phyloP scores from a whole-genome alignment of 2,329 filamentous ascomycete genomes.

The Cordyceps sp. region DNA sequence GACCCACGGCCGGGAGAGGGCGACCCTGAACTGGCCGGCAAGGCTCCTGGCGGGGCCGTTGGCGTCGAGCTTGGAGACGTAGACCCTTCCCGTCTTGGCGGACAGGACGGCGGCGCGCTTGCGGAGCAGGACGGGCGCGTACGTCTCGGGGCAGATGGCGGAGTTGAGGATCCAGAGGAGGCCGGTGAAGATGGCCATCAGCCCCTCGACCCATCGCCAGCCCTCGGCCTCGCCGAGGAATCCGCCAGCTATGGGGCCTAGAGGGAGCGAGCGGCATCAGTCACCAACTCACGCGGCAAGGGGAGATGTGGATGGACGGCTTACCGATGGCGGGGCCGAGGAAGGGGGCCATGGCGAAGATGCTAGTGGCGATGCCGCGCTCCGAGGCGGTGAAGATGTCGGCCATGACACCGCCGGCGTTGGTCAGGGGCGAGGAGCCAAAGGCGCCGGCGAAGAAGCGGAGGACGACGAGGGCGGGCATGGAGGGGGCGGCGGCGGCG shows the following conservation, averaged over 20 bases:
- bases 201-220: constrained; percentile 49
- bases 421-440: constrained; percentile 44
- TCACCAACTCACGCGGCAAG: not conserved
- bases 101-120: constrained; percentile 32
- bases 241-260: constrained; percentile 44
- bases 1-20: constrained; percentile 46
- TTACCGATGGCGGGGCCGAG: constrained; percentile 39
- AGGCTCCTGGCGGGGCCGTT: constrained; percentile 24
- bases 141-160: constrained; percentile 41
- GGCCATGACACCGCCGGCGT: constrained; percentile 45
- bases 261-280: constrained; percentile 1
- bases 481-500: constrained; percentile 37
- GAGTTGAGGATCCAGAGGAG: constrained; percentile 35
- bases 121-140: constrained; percentile 38
- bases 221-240: constrained; percentile 43
- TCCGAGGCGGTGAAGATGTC: constrained; percentile 41
- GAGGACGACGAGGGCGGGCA: constrained; percentile 44
- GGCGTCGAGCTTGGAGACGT: constrained; percentile 30
- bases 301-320: constrained; percentile 1
- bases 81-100: constrained; percentile 35
- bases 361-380: constrained; percentile 37
- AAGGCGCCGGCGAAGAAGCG: constrained; percentile 53
- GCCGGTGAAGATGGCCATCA: constrained; percentile 45
- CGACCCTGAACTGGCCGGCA: constrained; percentile 33
- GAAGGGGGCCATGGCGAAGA: constrained; percentile 48